Conservation (phyloP, 2,329 filamentous ascomycete genomes). For the Venturiaceae sp. region DNA sequence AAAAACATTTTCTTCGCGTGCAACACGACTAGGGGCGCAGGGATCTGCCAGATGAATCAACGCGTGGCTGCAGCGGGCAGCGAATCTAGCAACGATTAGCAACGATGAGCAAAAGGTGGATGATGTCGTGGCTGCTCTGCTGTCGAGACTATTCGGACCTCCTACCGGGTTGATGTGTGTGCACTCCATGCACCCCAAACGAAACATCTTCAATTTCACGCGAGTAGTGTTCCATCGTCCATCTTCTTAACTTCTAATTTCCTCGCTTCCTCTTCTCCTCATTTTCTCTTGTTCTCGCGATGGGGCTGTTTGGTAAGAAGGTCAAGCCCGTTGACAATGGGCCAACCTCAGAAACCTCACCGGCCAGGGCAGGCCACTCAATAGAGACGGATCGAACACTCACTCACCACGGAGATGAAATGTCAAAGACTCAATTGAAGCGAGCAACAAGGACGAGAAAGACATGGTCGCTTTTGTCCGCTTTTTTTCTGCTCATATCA, state of each 20-base stretch:
- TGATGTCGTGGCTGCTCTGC: not conserved
- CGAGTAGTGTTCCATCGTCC: not conserved
- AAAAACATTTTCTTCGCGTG: too few relatives aligned
- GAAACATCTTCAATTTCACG: not conserved
- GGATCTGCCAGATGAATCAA: too few relatives aligned
- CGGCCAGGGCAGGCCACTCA: not conserved
- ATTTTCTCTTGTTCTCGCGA: not conserved
- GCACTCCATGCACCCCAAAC: not conserved
- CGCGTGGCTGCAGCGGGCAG: not conserved
- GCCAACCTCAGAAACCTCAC: not conserved
- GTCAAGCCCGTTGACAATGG: not conserved
- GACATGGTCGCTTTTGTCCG: constrained; percentile 2
- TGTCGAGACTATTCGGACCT: not conserved
- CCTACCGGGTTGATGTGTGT: too few relatives aligned
- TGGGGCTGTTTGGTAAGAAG: not conserved
- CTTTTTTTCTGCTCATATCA: constrained; percentile 62
- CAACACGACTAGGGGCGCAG: too few relatives aligned
- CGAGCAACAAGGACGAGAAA: constrained; percentile 19
- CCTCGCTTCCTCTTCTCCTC: not conserved
- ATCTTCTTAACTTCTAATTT: not conserved
- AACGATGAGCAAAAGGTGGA: not conserved
- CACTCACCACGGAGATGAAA: constrained; percentile 5
- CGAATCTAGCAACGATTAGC: too few relatives aligned
- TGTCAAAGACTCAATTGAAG: constrained; percentile 26
- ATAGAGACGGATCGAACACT: not conserved